Conservation (phyloP, 1,284 basidiomycete species). For the Malassezia caprae region DNA sequence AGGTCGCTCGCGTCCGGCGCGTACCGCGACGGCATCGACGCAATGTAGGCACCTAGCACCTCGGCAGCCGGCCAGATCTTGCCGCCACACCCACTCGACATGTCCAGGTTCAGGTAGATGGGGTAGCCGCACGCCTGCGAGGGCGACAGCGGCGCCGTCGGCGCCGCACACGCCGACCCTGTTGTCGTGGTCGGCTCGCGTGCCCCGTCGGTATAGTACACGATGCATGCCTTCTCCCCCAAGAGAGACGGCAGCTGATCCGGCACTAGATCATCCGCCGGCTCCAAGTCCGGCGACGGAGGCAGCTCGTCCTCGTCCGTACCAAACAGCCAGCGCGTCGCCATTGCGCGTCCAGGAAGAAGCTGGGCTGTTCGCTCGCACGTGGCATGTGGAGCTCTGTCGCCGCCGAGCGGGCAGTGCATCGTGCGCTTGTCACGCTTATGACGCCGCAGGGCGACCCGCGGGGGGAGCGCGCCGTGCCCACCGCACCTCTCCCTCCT, state of each 20-base stretch:
- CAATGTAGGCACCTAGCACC: constrained; percentile 53
- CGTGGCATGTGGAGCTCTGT: neutral
- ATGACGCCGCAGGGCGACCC: neutral
- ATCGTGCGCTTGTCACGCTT: neutral
- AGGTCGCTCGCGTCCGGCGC: neutral
- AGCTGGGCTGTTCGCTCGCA: neutral
- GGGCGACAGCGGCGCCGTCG: neutral
- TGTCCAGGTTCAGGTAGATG: constrained; percentile 57
- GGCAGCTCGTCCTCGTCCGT: constrained; percentile 1
- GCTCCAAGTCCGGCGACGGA: constrained; percentile 4
- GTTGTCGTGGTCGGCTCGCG: neutral
- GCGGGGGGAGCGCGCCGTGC: neutral
- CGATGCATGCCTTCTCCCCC: constrained; percentile 4
- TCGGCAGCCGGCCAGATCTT: constrained; percentile 85
- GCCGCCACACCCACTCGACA: constrained; percentile 76
- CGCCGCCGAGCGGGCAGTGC: neutral
- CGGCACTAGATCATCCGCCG: neutral
- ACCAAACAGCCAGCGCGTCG: constrained; percentile 9
- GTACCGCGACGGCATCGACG: constrained; percentile 18
- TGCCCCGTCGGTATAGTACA: neutral
- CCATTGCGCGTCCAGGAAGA: neutral
- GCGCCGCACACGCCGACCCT: neutral
- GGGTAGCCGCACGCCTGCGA: neutral
- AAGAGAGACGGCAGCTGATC: constrained; percentile 11
- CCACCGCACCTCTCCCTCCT: neutral